Conservation (phyloP, 768 basidiomycete genomes). For the Mycena leptocephala region DNA sequence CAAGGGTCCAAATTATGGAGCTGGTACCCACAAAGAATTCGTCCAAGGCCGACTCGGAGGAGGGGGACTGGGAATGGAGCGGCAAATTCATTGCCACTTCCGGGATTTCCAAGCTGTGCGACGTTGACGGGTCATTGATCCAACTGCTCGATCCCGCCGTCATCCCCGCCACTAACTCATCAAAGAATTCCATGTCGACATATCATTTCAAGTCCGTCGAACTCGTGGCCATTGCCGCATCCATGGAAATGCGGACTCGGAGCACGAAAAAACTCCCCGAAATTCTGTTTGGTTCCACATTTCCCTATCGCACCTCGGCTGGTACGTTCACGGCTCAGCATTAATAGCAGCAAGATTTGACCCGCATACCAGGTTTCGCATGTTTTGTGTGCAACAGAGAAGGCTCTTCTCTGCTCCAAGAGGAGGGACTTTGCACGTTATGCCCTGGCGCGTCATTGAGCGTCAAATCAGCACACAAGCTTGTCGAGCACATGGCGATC, state of each 20-base stretch:
- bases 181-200: not conserved
- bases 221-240: not conserved
- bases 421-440: not conserved
- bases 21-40: not conserved
- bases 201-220: not conserved
- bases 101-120: not conserved
- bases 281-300: not conserved
- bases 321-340: not conserved
- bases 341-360: too few relatives aligned
- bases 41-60: not conserved
- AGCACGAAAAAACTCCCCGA: not conserved
- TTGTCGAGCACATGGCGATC: constrained; percentile 6
- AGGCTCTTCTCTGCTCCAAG: too few relatives aligned
- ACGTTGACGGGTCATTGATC: not conserved
- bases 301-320: not conserved
- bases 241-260: not conserved
- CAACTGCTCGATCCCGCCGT: not conserved
- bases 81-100: not conserved
- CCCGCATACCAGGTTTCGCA: constrained; percentile 1
- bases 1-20: not conserved
- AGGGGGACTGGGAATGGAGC: not conserved
- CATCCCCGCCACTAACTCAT: not conserved
- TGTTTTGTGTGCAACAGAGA: constrained; percentile 3
- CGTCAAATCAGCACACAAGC: not conserved
- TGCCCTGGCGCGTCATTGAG: not conserved